phyloP scores from a whole-genome alignment of 208 protist species.

The Jaenimonas drosophilae region DNA sequence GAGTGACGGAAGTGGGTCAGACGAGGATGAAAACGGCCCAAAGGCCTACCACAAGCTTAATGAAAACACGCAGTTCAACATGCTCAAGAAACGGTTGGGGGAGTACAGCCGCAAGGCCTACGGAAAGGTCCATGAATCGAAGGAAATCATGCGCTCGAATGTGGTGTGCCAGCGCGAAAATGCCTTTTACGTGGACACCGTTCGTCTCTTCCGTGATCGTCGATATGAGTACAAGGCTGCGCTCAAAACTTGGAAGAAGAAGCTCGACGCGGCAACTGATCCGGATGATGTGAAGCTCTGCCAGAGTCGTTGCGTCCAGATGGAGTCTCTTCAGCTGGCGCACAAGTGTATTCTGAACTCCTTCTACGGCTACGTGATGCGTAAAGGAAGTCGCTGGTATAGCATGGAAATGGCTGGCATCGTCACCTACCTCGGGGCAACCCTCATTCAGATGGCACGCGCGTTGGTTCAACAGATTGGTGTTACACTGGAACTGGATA shows the following conservation, averaged over 20 bases:
- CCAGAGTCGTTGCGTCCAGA: conserved; percentile 94
- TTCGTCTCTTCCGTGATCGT: conserved; percentile 98
- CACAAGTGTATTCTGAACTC: conserved; percentile 99
- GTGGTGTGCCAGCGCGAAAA: conserved; percentile 99
- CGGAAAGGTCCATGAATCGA: conserved; percentile 94
- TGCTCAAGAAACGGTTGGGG: conserved; percentile 93
- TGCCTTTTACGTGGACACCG: conserved; percentile 99
- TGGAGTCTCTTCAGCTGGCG: conserved; percentile 99
- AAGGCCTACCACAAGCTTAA: conserved; percentile 82
- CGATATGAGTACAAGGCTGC: conserved; percentile 98
- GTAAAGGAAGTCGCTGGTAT: conserved; percentile 97
- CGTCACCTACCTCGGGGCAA: conserved; percentile 95
- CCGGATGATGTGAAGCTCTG: conserved; percentile 81
- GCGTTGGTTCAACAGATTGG: conserved; percentile 97
- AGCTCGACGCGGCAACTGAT: conserved; percentile 77
- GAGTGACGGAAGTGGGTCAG: conserved; percentile 17
- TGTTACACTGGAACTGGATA: conserved; percentile 99
- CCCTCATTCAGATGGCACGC: conserved; percentile 98
- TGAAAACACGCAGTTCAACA: conserved; percentile 86
- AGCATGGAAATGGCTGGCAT: conserved; percentile 99
- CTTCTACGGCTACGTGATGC: conserved; percentile 99
- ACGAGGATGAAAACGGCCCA: conserved; percentile 34
- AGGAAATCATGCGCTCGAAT: conserved; percentile 80
- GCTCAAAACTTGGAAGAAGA: conserved; percentile 94
- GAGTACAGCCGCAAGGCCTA: conserved; percentile 97